Conservation (phyloP, 495 filamentous ascomycete species). For the Aspergillus sclerotiicarbonarius region DNA sequence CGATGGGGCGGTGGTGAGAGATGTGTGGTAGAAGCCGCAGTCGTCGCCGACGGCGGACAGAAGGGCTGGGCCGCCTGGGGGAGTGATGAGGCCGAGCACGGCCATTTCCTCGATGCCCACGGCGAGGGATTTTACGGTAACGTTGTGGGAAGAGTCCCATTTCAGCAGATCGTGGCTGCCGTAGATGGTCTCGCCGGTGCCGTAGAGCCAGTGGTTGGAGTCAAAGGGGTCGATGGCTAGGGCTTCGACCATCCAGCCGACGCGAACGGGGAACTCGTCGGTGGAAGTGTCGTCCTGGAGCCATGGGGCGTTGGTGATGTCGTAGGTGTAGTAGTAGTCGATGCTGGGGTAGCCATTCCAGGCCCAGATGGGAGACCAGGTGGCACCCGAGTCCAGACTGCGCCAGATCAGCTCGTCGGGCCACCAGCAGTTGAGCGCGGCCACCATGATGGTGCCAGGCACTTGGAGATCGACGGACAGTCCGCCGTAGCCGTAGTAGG, state of each 20-base stretch:
- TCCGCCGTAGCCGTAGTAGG: constrained; percentile 20
- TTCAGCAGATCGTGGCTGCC: constrained; percentile 12
- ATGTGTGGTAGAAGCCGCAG: constrained; percentile 15
- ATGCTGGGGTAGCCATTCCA: constrained; percentile 20
- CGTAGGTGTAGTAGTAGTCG: constrained; percentile 16
- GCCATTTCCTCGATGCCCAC: constrained; percentile 17
- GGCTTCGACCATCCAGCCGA: constrained; percentile 19
- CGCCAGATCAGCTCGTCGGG: constrained; percentile 16
- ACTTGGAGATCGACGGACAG: constrained; percentile 13
- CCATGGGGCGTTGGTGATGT: constrained; percentile 16
- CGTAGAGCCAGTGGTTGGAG: constrained; percentile 21
- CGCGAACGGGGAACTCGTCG: constrained; percentile 8
- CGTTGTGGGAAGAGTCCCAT: constrained; percentile 9
- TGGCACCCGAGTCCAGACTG: constrained; percentile 12
- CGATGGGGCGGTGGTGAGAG: constrained; percentile 8
- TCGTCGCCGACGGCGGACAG: constrained; percentile 16
- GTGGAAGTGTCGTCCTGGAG: constrained; percentile 11
- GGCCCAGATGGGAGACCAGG: constrained; percentile 17
- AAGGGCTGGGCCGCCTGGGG: constrained; percentile 11
- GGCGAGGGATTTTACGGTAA: constrained; percentile 14
- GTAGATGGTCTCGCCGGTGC: constrained; percentile 16
- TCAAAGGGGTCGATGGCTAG: constrained; percentile 17
- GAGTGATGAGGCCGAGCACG: constrained; percentile 14
- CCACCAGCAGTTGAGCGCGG: constrained; percentile 18
- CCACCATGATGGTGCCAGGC: constrained; percentile 16